A percentile compares a stretch with the other conserved stretches of the same genome.
phyloP scores from a whole-genome alignment of 768 basidiomycete genomes.

The Boletus barrowsii region DNA sequence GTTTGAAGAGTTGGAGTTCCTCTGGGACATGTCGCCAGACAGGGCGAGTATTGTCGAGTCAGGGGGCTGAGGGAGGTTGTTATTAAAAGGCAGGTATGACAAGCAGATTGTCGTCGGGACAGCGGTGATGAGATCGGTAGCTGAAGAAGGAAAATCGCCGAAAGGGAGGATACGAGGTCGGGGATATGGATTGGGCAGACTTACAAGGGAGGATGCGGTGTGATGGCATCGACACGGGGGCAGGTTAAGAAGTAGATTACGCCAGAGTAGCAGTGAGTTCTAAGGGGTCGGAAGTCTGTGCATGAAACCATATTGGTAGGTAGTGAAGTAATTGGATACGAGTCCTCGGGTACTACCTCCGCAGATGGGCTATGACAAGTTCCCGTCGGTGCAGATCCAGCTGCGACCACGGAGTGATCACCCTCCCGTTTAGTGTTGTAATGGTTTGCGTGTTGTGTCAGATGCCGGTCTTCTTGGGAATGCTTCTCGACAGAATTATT shows the following conservation, averaged over 20 bases:
- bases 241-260: slow-evolving; percentile 28
- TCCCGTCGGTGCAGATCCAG: slow-evolving; percentile 28
- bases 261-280: slow-evolving; percentile 16
- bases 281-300: slow-evolving; percentile 31
- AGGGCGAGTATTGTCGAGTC: slow-evolving; percentile 17
- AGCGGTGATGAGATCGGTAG: slow-evolving; percentile 29
- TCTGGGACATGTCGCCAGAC: slow-evolving; percentile 44
- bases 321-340: slow-evolving; percentile 31
- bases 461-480: slow-evolving; percentile 11
- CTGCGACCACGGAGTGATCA: slow-evolving; percentile 25
- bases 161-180: slow-evolving; percentile 19
- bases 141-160: slow-evolving; percentile 28
- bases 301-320: slow-evolving; percentile 32
- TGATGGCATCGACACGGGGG: slow-evolving; percentile 28
- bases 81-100: slow-evolving; percentile 23
- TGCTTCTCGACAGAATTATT: slow-evolving; percentile 18
- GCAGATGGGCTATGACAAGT: slow-evolving; percentile 22
- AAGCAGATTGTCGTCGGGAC: slow-evolving; percentile 19
- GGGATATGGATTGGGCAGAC: slow-evolving; percentile 29
- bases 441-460: slow-evolving; percentile 15
- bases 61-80: slow-evolving; percentile 25
- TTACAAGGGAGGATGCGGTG: slow-evolving; percentile 28
- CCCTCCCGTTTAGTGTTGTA: slow-evolving; percentile 13
- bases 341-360: slow-evolving; percentile 33
- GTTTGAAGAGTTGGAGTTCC: slow-evolving; percentile 46